A percentile compares a stretch with the other conserved stretches of the same genome.
These are phyloP conservation scores for Piper longum DNA, from an alignment of 164 flowering plant genomes.

Conservation along the genomic window DNA sequence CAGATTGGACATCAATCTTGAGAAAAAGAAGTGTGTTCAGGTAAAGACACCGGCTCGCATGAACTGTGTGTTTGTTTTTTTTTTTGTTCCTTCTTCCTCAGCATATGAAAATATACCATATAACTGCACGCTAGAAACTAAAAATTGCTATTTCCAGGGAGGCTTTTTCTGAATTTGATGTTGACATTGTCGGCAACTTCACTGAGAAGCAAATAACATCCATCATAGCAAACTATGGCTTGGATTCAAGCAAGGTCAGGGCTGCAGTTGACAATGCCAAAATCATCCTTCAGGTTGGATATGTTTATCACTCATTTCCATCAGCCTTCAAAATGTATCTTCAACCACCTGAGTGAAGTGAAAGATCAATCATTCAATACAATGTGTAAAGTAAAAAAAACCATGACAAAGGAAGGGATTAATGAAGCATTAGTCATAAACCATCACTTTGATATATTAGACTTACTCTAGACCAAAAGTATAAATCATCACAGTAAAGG, in stretches of 20 bases:
- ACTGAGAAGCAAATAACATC: conserved; percentile 47
- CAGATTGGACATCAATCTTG: conserved; percentile 85
- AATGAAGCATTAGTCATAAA: not conserved
- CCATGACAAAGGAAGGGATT: not conserved
- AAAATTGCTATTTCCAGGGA: conserved; percentile 29
- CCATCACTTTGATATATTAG: not conserved
- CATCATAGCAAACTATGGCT: conserved; percentile 32
- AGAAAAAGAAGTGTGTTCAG: conserved; percentile 67
- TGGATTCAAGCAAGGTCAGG: conserved; percentile 54
- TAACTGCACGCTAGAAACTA: not conserved
- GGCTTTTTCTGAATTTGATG: conserved; percentile 68
- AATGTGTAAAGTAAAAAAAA: not conserved
- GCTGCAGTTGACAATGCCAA: conserved; percentile 76
- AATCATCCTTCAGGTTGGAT: conserved; percentile 57
- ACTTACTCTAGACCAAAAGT: not conserved
- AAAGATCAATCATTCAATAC: not conserved
- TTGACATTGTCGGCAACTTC: conserved; percentile 45
- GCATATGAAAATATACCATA: not conserved
- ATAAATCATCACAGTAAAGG: not conserved
- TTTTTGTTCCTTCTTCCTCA: no score
- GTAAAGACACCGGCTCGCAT: conserved; percentile 11
- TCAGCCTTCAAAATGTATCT: not conserved
- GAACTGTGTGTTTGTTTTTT: not conserved
- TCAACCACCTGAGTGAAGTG: not conserved
- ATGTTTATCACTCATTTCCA: not conserved